These are phyloP conservation scores for Lecanicillium sp. DNA, from an alignment of 2,329 filamentous ascomycete species.

Conservation along the genomic window DNA sequence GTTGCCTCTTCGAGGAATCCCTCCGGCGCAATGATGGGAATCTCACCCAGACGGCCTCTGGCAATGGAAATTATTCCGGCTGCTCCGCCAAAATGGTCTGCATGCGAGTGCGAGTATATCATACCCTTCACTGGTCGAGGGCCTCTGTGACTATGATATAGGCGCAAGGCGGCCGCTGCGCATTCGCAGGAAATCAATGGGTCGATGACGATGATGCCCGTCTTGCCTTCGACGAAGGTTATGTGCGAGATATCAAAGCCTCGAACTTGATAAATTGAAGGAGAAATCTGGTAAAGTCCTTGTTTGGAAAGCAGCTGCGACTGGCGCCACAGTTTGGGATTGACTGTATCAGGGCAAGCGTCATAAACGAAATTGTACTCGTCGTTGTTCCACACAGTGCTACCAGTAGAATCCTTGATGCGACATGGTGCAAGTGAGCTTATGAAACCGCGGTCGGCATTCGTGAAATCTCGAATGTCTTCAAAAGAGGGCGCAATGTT, in stretches of 20 bases:
- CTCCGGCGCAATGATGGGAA: constrained; percentile 24
- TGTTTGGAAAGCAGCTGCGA: constrained; percentile 7
- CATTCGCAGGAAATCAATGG: constrained; percentile 27
- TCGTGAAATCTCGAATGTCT: constrained; percentile 8
- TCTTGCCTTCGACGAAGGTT: constrained; percentile 28
- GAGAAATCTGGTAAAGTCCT: constrained; percentile 27
- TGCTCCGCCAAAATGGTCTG: constrained; percentile 28
- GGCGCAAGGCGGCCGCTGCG: constrained; percentile 21
- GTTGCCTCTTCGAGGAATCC: constrained; percentile 30
- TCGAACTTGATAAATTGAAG: constrained; percentile 31
- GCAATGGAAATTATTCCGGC: too few species aligned
- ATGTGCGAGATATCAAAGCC: constrained; percentile 33
- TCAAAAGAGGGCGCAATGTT: too few species aligned
- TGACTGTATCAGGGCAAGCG: constrained; percentile 9
- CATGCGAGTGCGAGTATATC: constrained; percentile 34
- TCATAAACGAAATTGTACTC: constrained; percentile 13
- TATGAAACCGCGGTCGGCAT: constrained; percentile 12
- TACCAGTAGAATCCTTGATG: constrained; percentile 10
- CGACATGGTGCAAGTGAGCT: not conserved
- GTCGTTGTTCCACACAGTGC: constrained; percentile 19
- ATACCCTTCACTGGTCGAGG: constrained; percentile 21
- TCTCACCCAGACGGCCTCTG: constrained; percentile 12
- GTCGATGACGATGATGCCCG: constrained; percentile 30
- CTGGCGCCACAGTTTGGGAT: constrained; percentile 12
- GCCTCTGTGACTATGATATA: constrained; percentile 23